Evolutionary conservation across 164 flowering plant genomes (phyloP), one percentile per base, ranked within the genome.

Genomic region (Aristolochia contorta): DNA sequence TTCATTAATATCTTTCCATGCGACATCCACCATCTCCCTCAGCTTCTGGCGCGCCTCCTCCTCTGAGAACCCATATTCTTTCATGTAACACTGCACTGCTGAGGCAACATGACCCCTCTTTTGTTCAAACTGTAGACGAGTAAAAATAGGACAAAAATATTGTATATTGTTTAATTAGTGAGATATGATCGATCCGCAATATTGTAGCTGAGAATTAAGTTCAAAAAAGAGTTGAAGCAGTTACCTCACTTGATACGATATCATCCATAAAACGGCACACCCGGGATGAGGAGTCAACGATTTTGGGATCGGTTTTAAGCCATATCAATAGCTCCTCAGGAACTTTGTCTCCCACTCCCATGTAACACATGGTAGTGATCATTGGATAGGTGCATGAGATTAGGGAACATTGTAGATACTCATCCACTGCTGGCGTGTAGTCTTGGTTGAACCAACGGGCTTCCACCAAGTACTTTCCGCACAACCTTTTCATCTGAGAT

Each of bases 21-120:
- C 67, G 20, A 47, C 22, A 16, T 16, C 33, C 3, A 63, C 43
- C 23, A 6, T 37, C 12, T 23, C 27, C 6, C 2, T 0, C 6
- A 75, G 22, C 24, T 23, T 59, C 0, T 51, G 15, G 9, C 12
- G 15, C 0, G 66, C 75, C 16, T 69, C 65, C 54, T 75, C 50
- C 50, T 75, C 65, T 14, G 78, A 52, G 2, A 22, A 66, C 32
- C 70, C 68, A 27, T 72, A 33, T 32, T 59, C 62, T 16, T 45
- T 47, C 62, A 59, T 47, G 62, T 47, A 47, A 16, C 33, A 23
- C 49, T 79, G 73, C 0, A 77, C 58, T 0, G 52, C 60, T 0
- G 83, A 72, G 0, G 77, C 64, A n/a, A 57, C 66, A 47, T 73
- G 74, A 10, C 64, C 80, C 48, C 80, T 59, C 52, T 70, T 33